Percentiles rank a stretch among this genome's conserved stretches.
Evolutionary conservation across 2,329 filamentous ascomycete genomes (phyloP).

Genomic region (Calonectria leucothoes): DNA sequence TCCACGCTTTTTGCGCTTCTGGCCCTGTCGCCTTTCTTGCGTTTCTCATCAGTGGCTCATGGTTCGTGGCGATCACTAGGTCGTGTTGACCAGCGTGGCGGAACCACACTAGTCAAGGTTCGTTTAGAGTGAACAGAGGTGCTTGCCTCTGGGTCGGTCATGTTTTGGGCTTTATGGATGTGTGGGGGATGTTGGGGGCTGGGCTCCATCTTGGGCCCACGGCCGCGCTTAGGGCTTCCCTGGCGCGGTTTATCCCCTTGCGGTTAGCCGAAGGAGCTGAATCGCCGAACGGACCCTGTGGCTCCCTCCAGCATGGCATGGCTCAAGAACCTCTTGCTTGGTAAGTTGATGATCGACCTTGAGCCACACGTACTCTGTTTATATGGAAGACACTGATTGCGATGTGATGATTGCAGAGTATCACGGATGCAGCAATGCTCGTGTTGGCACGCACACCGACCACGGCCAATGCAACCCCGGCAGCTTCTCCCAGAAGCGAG

Average conservation of each 20-base stretch:
- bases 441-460: neutral
- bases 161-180: slow-evolving; percentile 13
- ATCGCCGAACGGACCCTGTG: slow-evolving; percentile 27
- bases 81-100: slow-evolving; percentile 24
- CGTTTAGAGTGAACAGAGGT: slow-evolving; percentile 15
- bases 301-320: slow-evolving; percentile 34
- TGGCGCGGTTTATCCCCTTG: slow-evolving; percentile 28
- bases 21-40: slow-evolving; percentile 18
- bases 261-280: slow-evolving; percentile 36
- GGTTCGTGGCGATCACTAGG: slow-evolving; percentile 17
- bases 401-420: neutral
- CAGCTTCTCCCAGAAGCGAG: neutral
- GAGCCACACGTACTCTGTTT: neutral
- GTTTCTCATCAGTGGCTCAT: slow-evolving; percentile 27
- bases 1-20: neutral
- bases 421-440: neutral
- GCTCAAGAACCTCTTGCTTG: slow-evolving; percentile 32
- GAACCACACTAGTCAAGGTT: slow-evolving; percentile 29
- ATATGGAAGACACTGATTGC: neutral
- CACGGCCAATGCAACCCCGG: neutral
- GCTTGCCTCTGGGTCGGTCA: slow-evolving; percentile 1
- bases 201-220: slow-evolving; percentile 33
- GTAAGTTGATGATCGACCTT: slow-evolving; percentile 16
- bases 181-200: slow-evolving; percentile 24
- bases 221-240: slow-evolving; percentile 29